phyloP scores from a whole-genome alignment of 176 grass and related monocot genomes.

The Avena insularis region DNA sequence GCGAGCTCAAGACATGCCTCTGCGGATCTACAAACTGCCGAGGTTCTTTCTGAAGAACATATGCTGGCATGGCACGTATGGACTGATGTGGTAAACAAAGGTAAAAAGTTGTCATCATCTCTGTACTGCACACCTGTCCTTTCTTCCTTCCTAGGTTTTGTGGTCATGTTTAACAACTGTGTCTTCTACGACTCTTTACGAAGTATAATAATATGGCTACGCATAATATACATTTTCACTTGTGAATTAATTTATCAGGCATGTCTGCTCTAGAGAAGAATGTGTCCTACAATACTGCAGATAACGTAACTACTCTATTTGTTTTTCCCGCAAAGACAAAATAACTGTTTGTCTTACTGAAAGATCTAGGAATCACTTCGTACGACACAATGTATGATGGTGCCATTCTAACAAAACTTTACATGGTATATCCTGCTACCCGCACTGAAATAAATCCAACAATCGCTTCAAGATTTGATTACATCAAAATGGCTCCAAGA shows the following conservation, averaged over 20 bases:
- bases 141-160: not conserved
- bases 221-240: not conserved
- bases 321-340: not conserved
- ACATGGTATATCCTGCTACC: not conserved
- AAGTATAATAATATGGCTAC: not conserved
- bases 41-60: constrained; percentile 43
- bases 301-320: not conserved
- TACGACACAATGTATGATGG: not conserved
- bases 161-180: not conserved
- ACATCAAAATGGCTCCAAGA: not conserved
- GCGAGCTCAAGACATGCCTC: constrained; percentile 50
- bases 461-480: not conserved
- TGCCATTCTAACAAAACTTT: not conserved
- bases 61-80: not conserved
- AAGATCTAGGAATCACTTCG: not conserved
- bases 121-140: not conserved
- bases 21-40: constrained; percentile 50
- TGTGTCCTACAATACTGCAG: not conserved
- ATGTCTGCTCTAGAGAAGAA: not conserved
- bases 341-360: not conserved
- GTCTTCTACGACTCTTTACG: not conserved
- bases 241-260: not conserved
- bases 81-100: constrained; percentile 26
- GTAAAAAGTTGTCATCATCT: not conserved
- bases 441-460: not conserved